Base-by-base conservation (phyloP, 768 basidiomycete species). In the Lenzites betulinus region DNA sequence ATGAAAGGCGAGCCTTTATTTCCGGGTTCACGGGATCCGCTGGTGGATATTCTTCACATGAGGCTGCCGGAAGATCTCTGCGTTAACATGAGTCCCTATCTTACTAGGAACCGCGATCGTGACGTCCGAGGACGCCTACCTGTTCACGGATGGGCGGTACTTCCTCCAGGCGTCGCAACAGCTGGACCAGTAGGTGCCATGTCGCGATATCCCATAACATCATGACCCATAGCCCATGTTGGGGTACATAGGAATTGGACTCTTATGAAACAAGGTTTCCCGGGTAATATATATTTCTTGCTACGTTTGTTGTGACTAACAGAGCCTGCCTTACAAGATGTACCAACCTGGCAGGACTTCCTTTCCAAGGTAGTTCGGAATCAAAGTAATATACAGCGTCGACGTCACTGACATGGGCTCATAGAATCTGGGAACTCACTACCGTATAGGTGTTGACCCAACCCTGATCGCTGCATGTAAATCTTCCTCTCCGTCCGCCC, bases 121-220 rank as follows among this genome's bases (percentile, higher is more conserved):
- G 23, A 91, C 92, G 0, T 69, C 75, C 48, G 77, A 87, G 28
- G 77, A 85, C 4, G 95, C 95, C 0, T 86, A 80, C 62, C 79
- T 97, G 50, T 98, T 96, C 76, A 98, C 96, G 2, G 96, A 99
- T 77, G 97, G 96, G 3, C 78, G 96, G 46, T 99, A 99, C 70
- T 97, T 91, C 69, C 76, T 98, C 33, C 96, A 99, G 75, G 97
- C 97, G 0, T 85, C 82, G 61, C 83, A 94, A 63, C 93, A 99
- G 74, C 77, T 99, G 64, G 93, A 95, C 72, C 62, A 81, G 93
- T 92, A 65, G 71, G 85, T 67, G 33, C 23, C 43, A 13, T 33
- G 7, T 33, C 15, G 22, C 42, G 28, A 43, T n/a, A 13, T 16
- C 13, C 7, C 15, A 15, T 16, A 33, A 5, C 30, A 33, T 33